Conservation (phyloP, 441 rosid genomes). For the Croton laevigatus region DNA sequence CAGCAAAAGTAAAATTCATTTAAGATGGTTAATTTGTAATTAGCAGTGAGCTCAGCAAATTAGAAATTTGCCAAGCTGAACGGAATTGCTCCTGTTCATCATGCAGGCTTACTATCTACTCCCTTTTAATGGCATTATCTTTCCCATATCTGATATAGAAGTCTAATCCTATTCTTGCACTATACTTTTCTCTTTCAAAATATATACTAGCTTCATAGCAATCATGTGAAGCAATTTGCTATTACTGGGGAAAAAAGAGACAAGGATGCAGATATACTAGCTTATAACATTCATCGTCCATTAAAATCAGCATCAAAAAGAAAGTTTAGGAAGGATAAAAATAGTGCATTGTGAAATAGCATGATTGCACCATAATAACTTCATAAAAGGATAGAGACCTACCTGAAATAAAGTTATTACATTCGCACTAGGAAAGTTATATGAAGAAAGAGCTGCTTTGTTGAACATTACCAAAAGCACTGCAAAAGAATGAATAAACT, state of each 20-base stretch:
- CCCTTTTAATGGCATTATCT: too few species aligned
- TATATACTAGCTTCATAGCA: not conserved
- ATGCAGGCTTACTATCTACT: too few species aligned
- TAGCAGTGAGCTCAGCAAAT: not conserved
- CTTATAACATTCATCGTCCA: not conserved
- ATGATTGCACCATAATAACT: not conserved
- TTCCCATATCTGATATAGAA: not conserved
- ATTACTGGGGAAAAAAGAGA: not conserved
- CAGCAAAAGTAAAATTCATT: not conserved
- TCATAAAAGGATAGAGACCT: not conserved
- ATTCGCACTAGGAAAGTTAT: conserved; percentile 77
- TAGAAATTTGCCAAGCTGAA: not conserved
- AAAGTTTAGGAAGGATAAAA: not conserved
- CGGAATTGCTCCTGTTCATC: not conserved
- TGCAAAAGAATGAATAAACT: conserved; percentile 10
- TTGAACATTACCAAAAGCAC: conserved; percentile 86
- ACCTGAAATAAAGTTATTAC: conserved; percentile 88
- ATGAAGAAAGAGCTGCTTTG: conserved; percentile 96
- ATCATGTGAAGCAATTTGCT: not conserved
- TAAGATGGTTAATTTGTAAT: not conserved
- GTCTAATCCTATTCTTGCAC: not conserved
- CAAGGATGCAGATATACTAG: not conserved
- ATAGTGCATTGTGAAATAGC: not conserved
- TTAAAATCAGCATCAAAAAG: not conserved
- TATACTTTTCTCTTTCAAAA: not conserved